These are phyloP conservation scores for Mycosphaerella sp. DNA, from an alignment of 2,329 filamentous ascomycete species.

Conservation along the genomic window DNA sequence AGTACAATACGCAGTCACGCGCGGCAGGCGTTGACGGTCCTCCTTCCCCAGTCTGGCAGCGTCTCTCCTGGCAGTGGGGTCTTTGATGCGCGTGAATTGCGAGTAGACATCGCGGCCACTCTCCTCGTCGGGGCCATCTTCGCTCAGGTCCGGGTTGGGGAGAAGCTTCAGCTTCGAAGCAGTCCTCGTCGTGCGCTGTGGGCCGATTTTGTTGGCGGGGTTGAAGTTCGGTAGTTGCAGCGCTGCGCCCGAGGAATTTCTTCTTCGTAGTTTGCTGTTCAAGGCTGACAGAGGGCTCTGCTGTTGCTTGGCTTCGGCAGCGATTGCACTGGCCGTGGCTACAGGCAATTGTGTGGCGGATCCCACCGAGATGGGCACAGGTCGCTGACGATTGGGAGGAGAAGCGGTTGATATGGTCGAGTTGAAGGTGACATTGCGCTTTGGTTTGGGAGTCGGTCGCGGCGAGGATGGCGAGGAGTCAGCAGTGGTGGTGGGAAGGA, in stretches of 20 bases:
- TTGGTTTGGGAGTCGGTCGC: slow-evolving; percentile 34
- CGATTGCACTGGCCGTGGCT: slow-evolving; percentile 22
- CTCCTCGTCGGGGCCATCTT: slow-evolving; percentile 75
- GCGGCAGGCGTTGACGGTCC: slow-evolving; percentile 75
- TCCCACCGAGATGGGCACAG: slow-evolving; percentile 30
- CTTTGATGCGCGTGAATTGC: slow-evolving; percentile 96
- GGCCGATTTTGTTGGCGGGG: slow-evolving; percentile 69
- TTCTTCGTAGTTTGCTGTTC: slow-evolving; percentile 78
- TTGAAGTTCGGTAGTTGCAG: slow-evolving; percentile 38
- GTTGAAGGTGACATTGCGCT: slow-evolving; percentile 71
- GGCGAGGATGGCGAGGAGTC: slow-evolving; percentile 12
- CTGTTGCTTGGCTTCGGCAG: slow-evolving; percentile 33
- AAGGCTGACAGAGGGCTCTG: slow-evolving; percentile 66
- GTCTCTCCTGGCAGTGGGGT: slow-evolving; percentile 85
- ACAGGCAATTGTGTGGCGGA: slow-evolving; percentile 11
- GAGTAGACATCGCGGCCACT: slow-evolving; percentile 94
- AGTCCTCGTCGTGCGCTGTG: slow-evolving; percentile 89
- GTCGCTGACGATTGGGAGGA: slow-evolving; percentile 31
- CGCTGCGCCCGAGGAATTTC: slow-evolving; percentile 71
- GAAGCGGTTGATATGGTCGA: slow-evolving; percentile 48
- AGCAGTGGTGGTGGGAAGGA: slow-evolving; percentile 16
- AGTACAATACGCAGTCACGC: slow-evolving; percentile 95
- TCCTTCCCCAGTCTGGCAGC: slow-evolving; percentile 89
- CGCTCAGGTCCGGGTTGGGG: slow-evolving; percentile 77
- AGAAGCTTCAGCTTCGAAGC: slow-evolving; percentile 97